Evolutionary conservation across 2,329 filamentous ascomycete genomes (phyloP), one percentile per base, ranked within the genome.

Genomic region (Coleophoma crateriformis): DNA sequence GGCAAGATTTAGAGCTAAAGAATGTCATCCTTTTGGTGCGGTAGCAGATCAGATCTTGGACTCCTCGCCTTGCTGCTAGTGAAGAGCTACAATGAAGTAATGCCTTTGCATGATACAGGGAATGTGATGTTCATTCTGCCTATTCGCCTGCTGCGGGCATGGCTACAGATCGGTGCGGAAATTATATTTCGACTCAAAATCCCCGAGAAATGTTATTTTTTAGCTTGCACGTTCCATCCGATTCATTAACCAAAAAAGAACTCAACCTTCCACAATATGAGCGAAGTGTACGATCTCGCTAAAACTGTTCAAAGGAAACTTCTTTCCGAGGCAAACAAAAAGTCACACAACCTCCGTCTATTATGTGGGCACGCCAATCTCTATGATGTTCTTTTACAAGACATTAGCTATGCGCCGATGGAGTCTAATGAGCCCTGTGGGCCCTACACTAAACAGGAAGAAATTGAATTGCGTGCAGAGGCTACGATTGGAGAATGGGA

Each of bases 11-110:
- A 2, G 27, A 27, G 27, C 27, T 27, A 2, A 27, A 27, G 6
- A 7, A 27, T 27, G 27, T 27, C 27, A 27, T 7, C 27, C 8
- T 10, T 27, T 27, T 27, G 27, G 6, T 2, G 74, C 74, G 15
- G 79, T 79, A 7, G 87, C 95, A 45, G 88, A 94, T 69, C 79
- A 88, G 57, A 87, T 88, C 15, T 72, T 87, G 19, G 90, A 95
- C 66, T 88, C 83, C 63, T 84, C 81, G 53, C 76, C 95, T 95
- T 64, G 90, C 90, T 6, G 66, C 95, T 34, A 77, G 87, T 13
- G 89, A 27, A 27, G 27, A 10, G 27, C 27, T 27, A 7, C 27
- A 27, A 27, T 27, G 27, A 7, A 27, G 27, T 27, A 7, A 27
- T 27, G 27, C 27, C 27, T 27, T 27, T 27, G 27, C 27, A 27